A percentile compares a stretch with the other conserved stretches of the same genome.
Conservation (phyloP, 768 basidiomycete genomes). For the Hericium coralloides region DNA sequence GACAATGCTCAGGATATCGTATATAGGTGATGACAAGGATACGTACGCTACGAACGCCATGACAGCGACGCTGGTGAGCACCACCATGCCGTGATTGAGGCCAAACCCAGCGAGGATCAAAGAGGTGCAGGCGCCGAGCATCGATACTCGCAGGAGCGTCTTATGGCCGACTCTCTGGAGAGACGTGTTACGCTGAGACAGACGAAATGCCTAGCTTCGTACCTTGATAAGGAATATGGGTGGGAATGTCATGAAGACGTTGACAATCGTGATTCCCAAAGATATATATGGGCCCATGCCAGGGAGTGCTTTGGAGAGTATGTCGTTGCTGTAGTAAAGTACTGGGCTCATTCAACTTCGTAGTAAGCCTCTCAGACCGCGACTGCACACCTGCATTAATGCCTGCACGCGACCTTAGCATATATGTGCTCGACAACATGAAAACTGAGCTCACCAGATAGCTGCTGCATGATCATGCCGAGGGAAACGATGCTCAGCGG, state of each 20-base stretch:
- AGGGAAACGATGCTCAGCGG: slow-evolving; percentile 60
- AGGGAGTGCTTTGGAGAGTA: slow-evolving; percentile 73
- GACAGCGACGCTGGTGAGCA: slow-evolving; percentile 65
- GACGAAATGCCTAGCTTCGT: slow-evolving; percentile 10
- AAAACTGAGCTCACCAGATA: slow-evolving; percentile 40
- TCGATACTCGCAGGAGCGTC: slow-evolving; percentile 58
- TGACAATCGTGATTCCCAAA: slow-evolving; percentile 75
- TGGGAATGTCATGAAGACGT: slow-evolving; percentile 76
- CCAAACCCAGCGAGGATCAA: slow-evolving; percentile 63
- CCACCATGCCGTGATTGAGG: slow-evolving; percentile 49
- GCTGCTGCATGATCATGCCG: slow-evolving; percentile 70
- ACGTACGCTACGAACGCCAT: slow-evolving; percentile 72
- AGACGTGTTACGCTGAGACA: not conserved
- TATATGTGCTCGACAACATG: not conserved
- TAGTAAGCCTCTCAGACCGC: not conserved
- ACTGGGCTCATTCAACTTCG: slow-evolving; percentile 33
- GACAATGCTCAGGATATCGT: not conserved
- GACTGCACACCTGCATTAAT: slow-evolving; percentile 55
- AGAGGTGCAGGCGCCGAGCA: slow-evolving; percentile 55
- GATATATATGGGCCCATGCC: slow-evolving; percentile 76
- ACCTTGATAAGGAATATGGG: slow-evolving; percentile 86
- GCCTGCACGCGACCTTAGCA: slow-evolving; percentile 30
- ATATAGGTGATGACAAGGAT: not conserved
- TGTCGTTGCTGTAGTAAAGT: slow-evolving; percentile 86
- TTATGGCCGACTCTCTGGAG: slow-evolving; percentile 64